Conservation (phyloP, 345 rosid species). For the Pseudoturritis turrita region DNA sequence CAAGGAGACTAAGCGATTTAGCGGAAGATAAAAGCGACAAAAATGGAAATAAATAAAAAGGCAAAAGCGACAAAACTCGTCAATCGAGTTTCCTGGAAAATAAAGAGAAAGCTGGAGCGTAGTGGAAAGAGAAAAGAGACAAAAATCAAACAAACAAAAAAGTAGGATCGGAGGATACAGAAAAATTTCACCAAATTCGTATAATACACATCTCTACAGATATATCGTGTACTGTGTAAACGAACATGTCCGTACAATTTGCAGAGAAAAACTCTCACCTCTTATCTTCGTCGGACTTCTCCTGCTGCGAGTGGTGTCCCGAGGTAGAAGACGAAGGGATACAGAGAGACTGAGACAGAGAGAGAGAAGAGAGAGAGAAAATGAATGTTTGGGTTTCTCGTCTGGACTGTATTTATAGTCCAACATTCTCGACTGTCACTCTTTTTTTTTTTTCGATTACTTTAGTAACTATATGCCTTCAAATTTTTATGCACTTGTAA, state of each 20-base stretch:
- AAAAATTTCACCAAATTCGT: not conserved
- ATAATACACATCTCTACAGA: not conserved
- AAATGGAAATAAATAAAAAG: not conserved
- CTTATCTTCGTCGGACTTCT: not conserved
- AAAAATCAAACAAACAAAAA: not conserved
- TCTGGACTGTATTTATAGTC: constrained; percentile 7
- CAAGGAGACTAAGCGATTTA: not conserved
- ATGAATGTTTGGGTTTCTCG: not conserved
- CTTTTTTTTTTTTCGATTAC: not conserved
- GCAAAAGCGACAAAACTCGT: not conserved
- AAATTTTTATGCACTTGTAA: no score
- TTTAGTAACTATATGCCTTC: not conserved
- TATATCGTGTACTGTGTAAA: not conserved
- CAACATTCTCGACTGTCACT: not conserved
- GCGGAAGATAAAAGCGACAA: not conserved
- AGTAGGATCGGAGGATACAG: not conserved
- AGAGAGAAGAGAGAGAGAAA: not conserved
- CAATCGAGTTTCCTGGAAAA: not conserved
- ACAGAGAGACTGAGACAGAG: no score
- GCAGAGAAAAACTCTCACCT: constrained; percentile 1
- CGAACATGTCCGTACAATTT: not conserved
- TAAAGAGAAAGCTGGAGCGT: constrained; percentile 8
- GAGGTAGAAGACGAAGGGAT: constrained; percentile 24
- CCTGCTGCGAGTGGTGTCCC: not conserved
- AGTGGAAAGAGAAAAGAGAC: not conserved